Conservation (phyloP, 2,329 filamentous ascomycete species). For the Chaetomium sp. region DNA sequence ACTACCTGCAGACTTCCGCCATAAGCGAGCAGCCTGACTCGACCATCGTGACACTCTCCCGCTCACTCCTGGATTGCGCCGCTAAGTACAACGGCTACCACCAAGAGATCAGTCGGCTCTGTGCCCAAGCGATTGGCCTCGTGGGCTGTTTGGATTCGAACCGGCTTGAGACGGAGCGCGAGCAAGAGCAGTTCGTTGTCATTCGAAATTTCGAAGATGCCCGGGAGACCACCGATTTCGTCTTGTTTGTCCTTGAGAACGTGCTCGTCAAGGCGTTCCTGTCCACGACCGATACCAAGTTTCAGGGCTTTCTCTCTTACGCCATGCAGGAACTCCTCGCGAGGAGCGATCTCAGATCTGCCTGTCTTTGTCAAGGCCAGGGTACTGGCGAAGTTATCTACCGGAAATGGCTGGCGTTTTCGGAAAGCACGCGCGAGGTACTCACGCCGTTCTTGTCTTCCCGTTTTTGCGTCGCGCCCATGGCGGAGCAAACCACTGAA, state of each 20-base stretch:
- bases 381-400: slow-evolving; percentile 54
- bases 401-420: slow-evolving; percentile 70
- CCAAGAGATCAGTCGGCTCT: slow-evolving; percentile 61
- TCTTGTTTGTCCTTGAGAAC: slow-evolving; percentile 76
- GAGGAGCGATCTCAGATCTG: slow-evolving; percentile 64
- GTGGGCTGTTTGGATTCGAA: slow-evolving; percentile 91
- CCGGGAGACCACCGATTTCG: slow-evolving; percentile 78
- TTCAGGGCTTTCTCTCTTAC: slow-evolving; percentile 88
- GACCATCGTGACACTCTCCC: slow-evolving; percentile 63
- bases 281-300: slow-evolving; percentile 77
- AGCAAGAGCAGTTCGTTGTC: slow-evolving; percentile 77
- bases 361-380: slow-evolving; percentile 38
- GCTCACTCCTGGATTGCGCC: slow-evolving; percentile 77
- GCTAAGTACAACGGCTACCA: slow-evolving; percentile 69
- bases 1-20: slow-evolving; percentile 70
- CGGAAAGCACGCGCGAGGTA: slow-evolving; percentile 70
- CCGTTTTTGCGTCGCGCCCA: slow-evolving; percentile 66
- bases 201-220: slow-evolving; percentile 76
- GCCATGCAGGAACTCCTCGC: slow-evolving; percentile 88
- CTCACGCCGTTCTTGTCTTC: slow-evolving; percentile 85
- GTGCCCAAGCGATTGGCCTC: slow-evolving; percentile 76
- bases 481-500: slow-evolving; percentile 46
- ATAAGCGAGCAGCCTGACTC: slow-evolving; percentile 77
- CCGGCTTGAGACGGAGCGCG: slow-evolving; percentile 70
- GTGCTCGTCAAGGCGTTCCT: slow-evolving; percentile 88